These are phyloP conservation scores for Lentinula guzmanii DNA, from an alignment of 768 basidiomycete genomes.

Conservation along the genomic window DNA sequence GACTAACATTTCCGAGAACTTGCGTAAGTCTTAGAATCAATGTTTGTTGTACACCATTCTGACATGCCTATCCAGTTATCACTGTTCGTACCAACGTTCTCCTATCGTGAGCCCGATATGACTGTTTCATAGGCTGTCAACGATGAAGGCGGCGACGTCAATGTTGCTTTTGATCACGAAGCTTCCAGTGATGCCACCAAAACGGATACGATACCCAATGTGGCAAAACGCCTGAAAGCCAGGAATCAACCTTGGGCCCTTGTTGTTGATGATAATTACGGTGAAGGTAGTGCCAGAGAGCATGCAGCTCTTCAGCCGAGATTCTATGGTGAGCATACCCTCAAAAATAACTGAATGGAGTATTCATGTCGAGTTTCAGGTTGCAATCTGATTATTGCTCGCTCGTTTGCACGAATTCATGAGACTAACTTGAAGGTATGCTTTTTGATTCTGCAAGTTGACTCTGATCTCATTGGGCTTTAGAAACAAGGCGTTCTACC, in stretches of 20 bases:
- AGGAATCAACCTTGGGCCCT: slow-evolving; percentile 87
- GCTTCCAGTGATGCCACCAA: slow-evolving; percentile 33
- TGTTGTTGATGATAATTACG: slow-evolving; percentile 95
- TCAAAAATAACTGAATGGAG: background rate
- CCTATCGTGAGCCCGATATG: background rate
- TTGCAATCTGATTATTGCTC: slow-evolving; percentile 79
- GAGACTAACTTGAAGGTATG: slow-evolving; percentile 91
- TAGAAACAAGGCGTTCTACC: slow-evolving; percentile 98
- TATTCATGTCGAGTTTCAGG: slow-evolving; percentile 33
- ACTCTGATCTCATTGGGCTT: background rate
- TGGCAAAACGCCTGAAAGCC: slow-evolving; percentile 86
- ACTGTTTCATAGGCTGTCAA: slow-evolving; percentile 65
- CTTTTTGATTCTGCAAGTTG: background rate
- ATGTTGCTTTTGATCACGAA: slow-evolving; percentile 81
- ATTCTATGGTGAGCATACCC: slow-evolving; percentile 62
- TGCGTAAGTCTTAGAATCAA: slow-evolving; percentile 47
- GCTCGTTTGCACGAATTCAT: slow-evolving; percentile 97
- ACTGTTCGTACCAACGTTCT: background rate
- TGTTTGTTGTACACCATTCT: background rate
- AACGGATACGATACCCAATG: slow-evolving; percentile 80
- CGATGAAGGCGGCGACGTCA: slow-evolving; percentile 91
- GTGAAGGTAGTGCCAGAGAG: slow-evolving; percentile 96
- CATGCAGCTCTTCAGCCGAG: slow-evolving; percentile 97
- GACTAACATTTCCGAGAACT: slow-evolving; percentile 94
- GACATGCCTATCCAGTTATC: background rate